Conservation (phyloP, 1,284 basidiomycete species). For the Apiotrichum siamense region DNA sequence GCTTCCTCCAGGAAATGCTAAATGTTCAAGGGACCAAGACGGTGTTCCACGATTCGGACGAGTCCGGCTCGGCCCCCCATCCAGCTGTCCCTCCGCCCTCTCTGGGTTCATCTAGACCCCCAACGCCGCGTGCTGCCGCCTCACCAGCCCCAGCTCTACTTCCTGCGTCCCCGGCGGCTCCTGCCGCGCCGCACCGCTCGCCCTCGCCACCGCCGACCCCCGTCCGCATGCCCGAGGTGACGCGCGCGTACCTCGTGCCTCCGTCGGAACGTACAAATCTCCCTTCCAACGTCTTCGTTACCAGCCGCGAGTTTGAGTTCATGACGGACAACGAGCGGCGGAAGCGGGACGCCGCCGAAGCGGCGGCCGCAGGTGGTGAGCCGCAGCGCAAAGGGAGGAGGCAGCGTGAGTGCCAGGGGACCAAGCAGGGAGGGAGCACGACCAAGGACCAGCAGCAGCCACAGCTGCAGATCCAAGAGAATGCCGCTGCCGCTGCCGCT, state of each 20-base stretch:
- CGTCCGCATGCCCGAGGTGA: slow-evolving; percentile 3
- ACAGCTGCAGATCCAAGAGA: background rate
- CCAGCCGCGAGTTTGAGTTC: slow-evolving; percentile 24
- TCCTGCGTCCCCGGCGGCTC: background rate
- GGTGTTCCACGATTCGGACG: slow-evolving; percentile 18
- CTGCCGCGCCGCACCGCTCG: background rate
- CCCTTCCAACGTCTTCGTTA: slow-evolving; percentile 39
- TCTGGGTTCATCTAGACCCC: background rate
- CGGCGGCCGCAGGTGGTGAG: background rate
- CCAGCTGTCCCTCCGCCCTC: background rate
- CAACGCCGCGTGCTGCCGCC: background rate
- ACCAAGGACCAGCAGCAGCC: background rate
- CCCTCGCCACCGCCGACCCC: slow-evolving; percentile 7
- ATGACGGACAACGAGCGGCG: slow-evolving; percentile 10
- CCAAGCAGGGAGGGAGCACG: background rate
- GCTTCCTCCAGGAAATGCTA: slow-evolving; percentile 27
- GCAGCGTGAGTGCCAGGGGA: background rate
- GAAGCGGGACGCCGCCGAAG: slow-evolving; percentile 1
- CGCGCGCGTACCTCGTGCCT: slow-evolving; percentile 15
- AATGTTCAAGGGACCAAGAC: slow-evolving; percentile 28
- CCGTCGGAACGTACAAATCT: slow-evolving; percentile 26
- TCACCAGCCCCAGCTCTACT: background rate
- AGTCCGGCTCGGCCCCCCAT: background rate
- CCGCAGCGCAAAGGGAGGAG: background rate
- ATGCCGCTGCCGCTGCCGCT: background rate